Evolutionary conservation across 768 basidiomycete genomes (phyloP).

Genomic region (Royoungia palumana): DNA sequence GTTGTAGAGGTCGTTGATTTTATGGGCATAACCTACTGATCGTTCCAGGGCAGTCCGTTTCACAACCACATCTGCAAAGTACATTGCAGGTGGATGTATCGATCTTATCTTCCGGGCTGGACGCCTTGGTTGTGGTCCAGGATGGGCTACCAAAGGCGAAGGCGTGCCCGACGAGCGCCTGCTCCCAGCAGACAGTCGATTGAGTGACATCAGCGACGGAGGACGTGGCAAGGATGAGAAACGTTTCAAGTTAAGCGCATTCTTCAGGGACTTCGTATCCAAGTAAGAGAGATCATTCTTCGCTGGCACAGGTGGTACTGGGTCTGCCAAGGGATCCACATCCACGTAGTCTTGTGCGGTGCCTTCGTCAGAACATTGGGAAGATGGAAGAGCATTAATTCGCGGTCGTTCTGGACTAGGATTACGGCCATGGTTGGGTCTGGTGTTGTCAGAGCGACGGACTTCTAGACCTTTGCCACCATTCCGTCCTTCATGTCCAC

Average conservation of each 20-base stretch:
- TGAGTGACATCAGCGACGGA: slow-evolving; percentile 52
- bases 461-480: slow-evolving; percentile 30
- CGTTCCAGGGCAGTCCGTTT: slow-evolving; percentile 62
- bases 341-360: slow-evolving; percentile 14
- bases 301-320: slow-evolving; percentile 30
- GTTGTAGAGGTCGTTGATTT: slow-evolving; percentile 77
- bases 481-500: slow-evolving; percentile 30
- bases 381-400: slow-evolving; percentile 9
- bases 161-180: slow-evolving; percentile 24
- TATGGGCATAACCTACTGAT: slow-evolving; percentile 68
- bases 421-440: slow-evolving; percentile 1
- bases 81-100: slow-evolving; percentile 63
- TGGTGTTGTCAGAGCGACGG: slow-evolving; percentile 25
- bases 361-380: slow-evolving; percentile 22
- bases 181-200: slow-evolving; percentile 20
- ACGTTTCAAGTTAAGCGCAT: slow-evolving; percentile 36
- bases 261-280: slow-evolving; percentile 26
- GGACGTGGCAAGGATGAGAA: slow-evolving; percentile 63
- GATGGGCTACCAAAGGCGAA: slow-evolving; percentile 34
- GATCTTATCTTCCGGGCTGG: slow-evolving; percentile 33
- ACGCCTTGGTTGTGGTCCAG: slow-evolving; percentile 19
- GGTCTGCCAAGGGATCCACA: slow-evolving; percentile 18
- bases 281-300: slow-evolving; percentile 22
- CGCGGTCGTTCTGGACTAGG: slow-evolving; percentile 14
- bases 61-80: slow-evolving; percentile 58